Evolutionary conservation across 2,329 filamentous ascomycete genomes (phyloP), one percentile per base, ranked within the genome.

Genomic region (Chrysoporthe puriensis): DNA sequence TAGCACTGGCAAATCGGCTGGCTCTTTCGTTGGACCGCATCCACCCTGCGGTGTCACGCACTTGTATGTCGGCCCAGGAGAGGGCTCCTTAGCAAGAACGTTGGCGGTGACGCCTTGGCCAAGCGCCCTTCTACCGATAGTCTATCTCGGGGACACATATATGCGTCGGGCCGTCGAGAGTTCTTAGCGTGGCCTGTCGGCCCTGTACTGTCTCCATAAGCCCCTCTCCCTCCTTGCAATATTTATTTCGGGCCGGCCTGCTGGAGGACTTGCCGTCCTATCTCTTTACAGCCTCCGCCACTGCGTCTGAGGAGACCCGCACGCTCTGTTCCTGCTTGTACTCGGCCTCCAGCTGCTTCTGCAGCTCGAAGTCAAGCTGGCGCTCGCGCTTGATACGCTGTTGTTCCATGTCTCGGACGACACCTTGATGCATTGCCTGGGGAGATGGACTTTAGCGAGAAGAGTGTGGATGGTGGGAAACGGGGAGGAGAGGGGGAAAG

Each of bases 341-440:
- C 78, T 99, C 92, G 74, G 91, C 87, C 80, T 98, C 94, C 60
- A 99, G 83, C 7, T 86, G 87, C 71, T 85, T 87, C 77, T 99
- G 96, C 87, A 97, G 88, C 72, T 98, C 94, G 75, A 99, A 99
- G 77, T 99, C 96, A 63, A 94, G 88, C 78, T 96, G 92, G 68
- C 96, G 90, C 79, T 99, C 96, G 72, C 88, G 87, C 81, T 97
- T 97, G 72, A 97, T 78, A 58, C 92, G 89, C 77, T 97, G 94
- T 76, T 96, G 93, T 76, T 98, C 95, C 85, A 97, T 91, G 76
- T 99, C 96, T 71, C 95, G 92, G 71, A 98, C 83, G 54, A 99
- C 96, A 57, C 96, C 96, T 72, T 91, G 88, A 76, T 99, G 96
- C 96, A 99, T 99, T 67, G 93, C 92, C 96, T 95, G 70, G 44